These are phyloP conservation scores for Coemansia sp. DNA, from an alignment of 192 early-diverging fungal species.

Conservation along the genomic window DNA sequence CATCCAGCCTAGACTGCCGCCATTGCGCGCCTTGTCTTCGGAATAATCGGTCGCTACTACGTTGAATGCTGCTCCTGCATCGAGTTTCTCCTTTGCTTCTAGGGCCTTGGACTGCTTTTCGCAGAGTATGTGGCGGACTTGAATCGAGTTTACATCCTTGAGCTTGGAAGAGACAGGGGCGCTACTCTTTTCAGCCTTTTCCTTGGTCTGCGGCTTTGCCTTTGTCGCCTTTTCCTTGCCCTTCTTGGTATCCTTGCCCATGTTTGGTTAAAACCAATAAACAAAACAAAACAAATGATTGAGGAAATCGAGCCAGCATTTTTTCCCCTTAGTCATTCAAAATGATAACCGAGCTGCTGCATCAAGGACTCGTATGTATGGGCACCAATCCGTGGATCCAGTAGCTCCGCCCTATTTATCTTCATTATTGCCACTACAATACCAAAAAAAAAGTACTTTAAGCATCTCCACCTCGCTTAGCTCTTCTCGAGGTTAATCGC, in stretches of 20 bases:
- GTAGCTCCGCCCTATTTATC: no score
- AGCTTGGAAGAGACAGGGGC: conserved; percentile 49
- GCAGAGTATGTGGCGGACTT: conserved; percentile 83
- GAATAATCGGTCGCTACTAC: conserved; percentile 73
- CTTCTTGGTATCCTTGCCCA: conserved; percentile 1
- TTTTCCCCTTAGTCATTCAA: no score
- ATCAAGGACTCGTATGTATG: no score
- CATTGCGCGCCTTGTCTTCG: conserved; percentile 84
- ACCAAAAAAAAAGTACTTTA: neutral
- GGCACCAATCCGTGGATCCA: no score
- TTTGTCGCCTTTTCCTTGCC: neutral
- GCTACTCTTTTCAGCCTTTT: conserved; percentile 21
- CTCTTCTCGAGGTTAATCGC: conserved; percentile 95
- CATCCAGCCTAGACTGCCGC: conserved; percentile 83
- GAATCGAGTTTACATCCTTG: conserved; percentile 67
- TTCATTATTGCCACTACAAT: neutral
- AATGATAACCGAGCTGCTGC: no score
- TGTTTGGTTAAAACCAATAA: neutral
- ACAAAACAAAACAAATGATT: no score
- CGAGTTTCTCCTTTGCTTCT: conserved; percentile 70
- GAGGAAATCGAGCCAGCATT: no score
- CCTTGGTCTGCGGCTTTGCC: conserved; percentile 3
- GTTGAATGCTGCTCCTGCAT: conserved; percentile 63
- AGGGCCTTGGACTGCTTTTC: conserved; percentile 76
- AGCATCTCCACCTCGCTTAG: conserved; percentile 37